These are phyloP conservation scores for Carex scoparia DNA, from an alignment of 176 grass and related monocot species.

Conservation along the genomic window DNA sequence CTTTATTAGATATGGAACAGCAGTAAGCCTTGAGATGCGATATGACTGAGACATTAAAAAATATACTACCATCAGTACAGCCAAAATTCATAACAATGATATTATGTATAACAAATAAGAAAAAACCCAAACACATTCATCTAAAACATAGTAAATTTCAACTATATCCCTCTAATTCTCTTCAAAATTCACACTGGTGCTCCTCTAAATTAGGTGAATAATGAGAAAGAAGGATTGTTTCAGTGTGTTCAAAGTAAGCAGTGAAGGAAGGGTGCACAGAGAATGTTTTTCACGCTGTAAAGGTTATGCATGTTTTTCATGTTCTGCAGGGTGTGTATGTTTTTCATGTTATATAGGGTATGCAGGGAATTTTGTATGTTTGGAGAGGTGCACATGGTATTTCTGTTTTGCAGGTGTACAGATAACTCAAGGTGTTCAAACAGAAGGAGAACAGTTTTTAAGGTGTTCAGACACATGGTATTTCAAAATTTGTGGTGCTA, in stretches of 20 bases:
- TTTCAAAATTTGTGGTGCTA: not conserved
- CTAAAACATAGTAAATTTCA: not conserved
- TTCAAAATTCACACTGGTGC: not conserved
- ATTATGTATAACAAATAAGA: constrained; percentile 8
- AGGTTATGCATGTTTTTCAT: not conserved
- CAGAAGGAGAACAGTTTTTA: too few species aligned
- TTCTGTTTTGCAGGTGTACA: not conserved
- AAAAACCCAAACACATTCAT: not conserved
- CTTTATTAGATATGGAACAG: constrained; percentile 73
- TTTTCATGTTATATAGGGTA: not conserved
- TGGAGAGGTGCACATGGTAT: not conserved
- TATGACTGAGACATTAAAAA: constrained; percentile 43
- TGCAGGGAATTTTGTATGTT: not conserved
- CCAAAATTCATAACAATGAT: not conserved
- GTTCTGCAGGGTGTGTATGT: not conserved
- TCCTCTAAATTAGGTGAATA: not conserved
- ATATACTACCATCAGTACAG: constrained; percentile 16
- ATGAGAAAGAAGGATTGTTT: not conserved
- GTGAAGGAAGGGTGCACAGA: not conserved
- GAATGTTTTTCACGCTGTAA: not conserved
- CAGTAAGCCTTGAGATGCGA: constrained; percentile 63
- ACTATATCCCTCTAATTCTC: not conserved
- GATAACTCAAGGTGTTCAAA: not conserved
- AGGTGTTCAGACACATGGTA: too few species aligned
- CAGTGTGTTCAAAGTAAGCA: not conserved